A percentile compares a stretch with the other conserved stretches of the same genome.
Conservation (phyloP, 108 stramenopile species). For the Conticribra guillardii region DNA sequence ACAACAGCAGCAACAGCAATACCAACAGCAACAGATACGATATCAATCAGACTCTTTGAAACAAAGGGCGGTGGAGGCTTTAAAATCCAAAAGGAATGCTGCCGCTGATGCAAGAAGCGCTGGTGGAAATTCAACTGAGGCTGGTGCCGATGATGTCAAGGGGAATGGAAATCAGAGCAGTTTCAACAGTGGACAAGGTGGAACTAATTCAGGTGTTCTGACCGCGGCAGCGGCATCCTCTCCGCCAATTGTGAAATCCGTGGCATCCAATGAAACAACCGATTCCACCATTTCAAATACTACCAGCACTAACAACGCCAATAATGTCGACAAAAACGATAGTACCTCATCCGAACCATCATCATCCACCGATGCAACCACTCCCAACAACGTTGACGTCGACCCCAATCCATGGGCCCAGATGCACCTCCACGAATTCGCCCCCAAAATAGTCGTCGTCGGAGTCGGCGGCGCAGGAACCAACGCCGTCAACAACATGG, state of each 20-base stretch:
- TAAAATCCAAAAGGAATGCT: conserved; percentile 22
- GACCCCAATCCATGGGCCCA: conserved; percentile 15
- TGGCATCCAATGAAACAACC: background rate
- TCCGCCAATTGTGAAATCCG: background rate
- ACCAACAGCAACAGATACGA: conserved; percentile 2
- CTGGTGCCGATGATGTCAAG: background rate
- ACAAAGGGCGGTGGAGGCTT: conserved; percentile 24
- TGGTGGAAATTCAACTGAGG: background rate
- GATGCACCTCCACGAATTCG: conserved; percentile 54
- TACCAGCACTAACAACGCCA: conserved; percentile 22
- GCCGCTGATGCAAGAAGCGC: background rate
- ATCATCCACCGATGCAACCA: background rate
- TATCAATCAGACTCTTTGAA: conserved; percentile 20
- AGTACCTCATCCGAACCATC: background rate
- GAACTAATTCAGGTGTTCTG: background rate
- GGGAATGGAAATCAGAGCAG: background rate
- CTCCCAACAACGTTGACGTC: background rate
- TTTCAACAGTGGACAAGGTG: background rate
- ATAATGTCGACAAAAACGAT: background rate
- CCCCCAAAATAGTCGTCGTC: conserved; percentile 55
- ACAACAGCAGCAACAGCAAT: too few relatives aligned
- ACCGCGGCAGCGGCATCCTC: background rate
- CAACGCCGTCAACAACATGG: conserved; percentile 75
- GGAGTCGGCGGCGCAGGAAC: conserved; percentile 67
- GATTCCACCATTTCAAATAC: too few relatives aligned